Percentiles rank a stretch among this genome's conserved stretches.
Evolutionary conservation across 2,329 filamentous ascomycete species (phyloP).

Genomic region (Fusarium kyushuense): DNA sequence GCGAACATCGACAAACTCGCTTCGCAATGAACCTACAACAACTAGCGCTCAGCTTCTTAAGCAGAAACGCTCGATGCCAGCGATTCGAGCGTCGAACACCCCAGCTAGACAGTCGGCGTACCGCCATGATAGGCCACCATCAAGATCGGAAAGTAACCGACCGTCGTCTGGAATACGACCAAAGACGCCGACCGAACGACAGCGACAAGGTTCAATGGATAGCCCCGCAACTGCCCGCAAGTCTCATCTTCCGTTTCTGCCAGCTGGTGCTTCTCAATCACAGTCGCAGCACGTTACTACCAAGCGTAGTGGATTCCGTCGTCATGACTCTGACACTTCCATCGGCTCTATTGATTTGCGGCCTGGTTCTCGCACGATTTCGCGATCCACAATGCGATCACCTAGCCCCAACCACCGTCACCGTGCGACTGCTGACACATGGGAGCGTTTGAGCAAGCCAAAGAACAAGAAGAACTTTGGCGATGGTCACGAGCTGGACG

Average conservation of each 20-base stretch:
- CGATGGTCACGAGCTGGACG: constrained; percentile 91
- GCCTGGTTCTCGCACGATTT: constrained; percentile 68
- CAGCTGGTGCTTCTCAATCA: constrained; percentile 77
- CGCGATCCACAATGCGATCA: constrained; percentile 69
- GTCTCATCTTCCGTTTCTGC: constrained; percentile 79
- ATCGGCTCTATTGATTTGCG: constrained; percentile 69
- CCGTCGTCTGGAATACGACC: constrained; percentile 68
- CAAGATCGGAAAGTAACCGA: constrained; percentile 65
- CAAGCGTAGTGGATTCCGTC: constrained; percentile 78
- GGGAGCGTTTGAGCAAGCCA: constrained; percentile 80
- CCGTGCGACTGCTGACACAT: constrained; percentile 61
- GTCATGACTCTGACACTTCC: constrained; percentile 83
- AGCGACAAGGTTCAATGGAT: constrained; percentile 61
- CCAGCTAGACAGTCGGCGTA: constrained; percentile 62
- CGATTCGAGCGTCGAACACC: constrained; percentile 65
- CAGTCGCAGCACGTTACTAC: constrained; percentile 83
- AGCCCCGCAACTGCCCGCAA: constrained; percentile 67
- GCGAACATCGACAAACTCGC: constrained; percentile 65
- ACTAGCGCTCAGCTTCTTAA: constrained; percentile 74
- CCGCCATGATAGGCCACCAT: constrained; percentile 69
- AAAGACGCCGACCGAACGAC: constrained; percentile 78
- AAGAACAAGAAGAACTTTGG: constrained; percentile 73
- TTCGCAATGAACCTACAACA: constrained; percentile 72
- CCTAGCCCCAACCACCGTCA: constrained; percentile 67
- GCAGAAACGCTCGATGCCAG: constrained; percentile 74